phyloP scores from a whole-genome alignment of 2,329 filamentous ascomycete genomes.

The Alternaria angustiovoidea region DNA sequence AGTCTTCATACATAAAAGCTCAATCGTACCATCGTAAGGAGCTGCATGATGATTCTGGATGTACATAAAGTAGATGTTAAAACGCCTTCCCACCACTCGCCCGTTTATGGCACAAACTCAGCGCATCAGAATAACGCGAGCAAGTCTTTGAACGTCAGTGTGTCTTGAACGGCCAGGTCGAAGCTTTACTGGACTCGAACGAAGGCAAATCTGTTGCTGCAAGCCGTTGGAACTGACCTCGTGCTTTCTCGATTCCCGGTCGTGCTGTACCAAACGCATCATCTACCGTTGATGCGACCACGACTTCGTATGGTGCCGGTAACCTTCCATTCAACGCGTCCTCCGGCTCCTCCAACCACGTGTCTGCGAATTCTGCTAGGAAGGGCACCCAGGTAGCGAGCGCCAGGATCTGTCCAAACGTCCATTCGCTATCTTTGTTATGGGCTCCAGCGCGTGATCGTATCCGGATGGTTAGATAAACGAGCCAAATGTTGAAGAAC shows the following conservation, averaged over 20 bases:
- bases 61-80: neutral
- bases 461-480: neutral
- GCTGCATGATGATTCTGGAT: too few species aligned
- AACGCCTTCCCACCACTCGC: neutral
- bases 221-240: neutral
- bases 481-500: neutral
- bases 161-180: too few species aligned
- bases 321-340: neutral
- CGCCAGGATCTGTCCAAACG: neutral
- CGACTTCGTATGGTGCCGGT: conserved; percentile 2
- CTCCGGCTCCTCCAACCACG: neutral
- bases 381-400: neutral
- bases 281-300: neutral
- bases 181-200: too few species aligned
- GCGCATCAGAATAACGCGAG: too few species aligned
- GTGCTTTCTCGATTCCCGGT: neutral
- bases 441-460: neutral
- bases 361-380: neutral
- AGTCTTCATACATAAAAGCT: neutral
- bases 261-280: neutral
- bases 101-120: neutral
- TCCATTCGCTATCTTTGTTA: neutral
- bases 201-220: neutral
- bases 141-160: too few species aligned
- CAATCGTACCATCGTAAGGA: neutral